Conservation (phyloP, 768 basidiomycete species). For the Dacryopinax primogenitus region DNA sequence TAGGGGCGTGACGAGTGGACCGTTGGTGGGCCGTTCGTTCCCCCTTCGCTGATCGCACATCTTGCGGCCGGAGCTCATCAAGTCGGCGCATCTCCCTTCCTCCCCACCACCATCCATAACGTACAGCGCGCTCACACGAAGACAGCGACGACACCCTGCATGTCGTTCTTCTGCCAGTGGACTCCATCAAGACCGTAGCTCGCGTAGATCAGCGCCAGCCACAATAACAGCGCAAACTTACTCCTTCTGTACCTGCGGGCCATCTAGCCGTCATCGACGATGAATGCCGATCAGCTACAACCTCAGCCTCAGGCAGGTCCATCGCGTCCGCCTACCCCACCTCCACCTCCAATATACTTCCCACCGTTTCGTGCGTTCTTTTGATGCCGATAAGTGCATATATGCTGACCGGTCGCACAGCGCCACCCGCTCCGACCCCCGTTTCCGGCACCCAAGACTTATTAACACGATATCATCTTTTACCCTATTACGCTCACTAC, state of each 20-base stretch:
- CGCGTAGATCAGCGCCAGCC: background rate
- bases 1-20: conserved; percentile 5
- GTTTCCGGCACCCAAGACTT: conserved; percentile 55
- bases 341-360: conserved; percentile 1
- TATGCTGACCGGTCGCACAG: background rate
- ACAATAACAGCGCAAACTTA: conserved; percentile 6
- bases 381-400: background rate
- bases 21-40: background rate
- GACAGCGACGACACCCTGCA: background rate
- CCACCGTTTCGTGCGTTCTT: background rate
- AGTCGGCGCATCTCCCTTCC: background rate
- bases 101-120: background rate
- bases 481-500: conserved; percentile 67
- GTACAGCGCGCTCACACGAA: background rate
- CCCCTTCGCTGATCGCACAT: background rate
- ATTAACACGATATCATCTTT: conserved; percentile 54
- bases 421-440: background rate
- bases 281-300: background rate
- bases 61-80: background rate
- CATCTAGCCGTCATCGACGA: background rate
- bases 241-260: background rate
- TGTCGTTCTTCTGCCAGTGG: background rate
- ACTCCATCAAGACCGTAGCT: background rate
- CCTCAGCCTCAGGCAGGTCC: background rate
- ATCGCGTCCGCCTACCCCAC: conserved; percentile 3